Evolutionary conservation across 2,329 filamentous ascomycete species (phyloP).

Genomic region (Ramichloridium luteum): DNA sequence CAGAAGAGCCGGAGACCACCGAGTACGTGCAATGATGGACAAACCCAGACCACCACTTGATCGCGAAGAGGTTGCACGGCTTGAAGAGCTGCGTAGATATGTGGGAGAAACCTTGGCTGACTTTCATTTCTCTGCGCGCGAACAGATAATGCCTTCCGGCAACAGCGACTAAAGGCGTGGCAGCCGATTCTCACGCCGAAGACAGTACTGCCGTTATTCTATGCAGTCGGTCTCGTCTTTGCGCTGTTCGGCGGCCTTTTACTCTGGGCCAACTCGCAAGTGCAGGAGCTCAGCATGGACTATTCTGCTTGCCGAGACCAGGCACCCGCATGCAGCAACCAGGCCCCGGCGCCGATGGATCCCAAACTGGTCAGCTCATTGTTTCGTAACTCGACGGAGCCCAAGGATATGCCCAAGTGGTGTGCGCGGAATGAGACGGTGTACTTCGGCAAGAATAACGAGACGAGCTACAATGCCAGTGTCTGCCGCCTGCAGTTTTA

Average conservation of each 20-base stretch:
- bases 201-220: constrained; percentile 84
- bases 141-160: constrained; percentile 86
- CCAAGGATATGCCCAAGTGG: constrained; percentile 20
- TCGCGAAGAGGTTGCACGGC: no score
- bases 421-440: constrained; percentile 7
- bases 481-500: constrained; percentile 65
- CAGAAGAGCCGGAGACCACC: constrained; percentile 84
- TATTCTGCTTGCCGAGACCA: constrained; percentile 63
- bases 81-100: constrained; percentile 4
- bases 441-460: constrained; percentile 5
- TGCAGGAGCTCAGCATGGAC: constrained; percentile 81
- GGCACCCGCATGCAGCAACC: constrained; percentile 36
- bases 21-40: constrained; percentile 46
- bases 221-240: constrained; percentile 80
- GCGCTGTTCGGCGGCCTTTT: constrained; percentile 82
- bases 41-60: neutral
- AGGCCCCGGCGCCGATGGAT: constrained; percentile 42
- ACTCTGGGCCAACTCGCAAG: constrained; percentile 71
- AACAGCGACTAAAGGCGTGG: constrained; percentile 97
- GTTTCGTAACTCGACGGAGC: constrained; percentile 46
- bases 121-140: neutral
- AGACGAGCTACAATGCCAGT: constrained; percentile 26
- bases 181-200: constrained; percentile 94
- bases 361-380: constrained; percentile 53
- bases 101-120: constrained; percentile 6